Conservation (phyloP, 1,284 basidiomycete genomes). For the Hypsizygus ulmarius region DNA sequence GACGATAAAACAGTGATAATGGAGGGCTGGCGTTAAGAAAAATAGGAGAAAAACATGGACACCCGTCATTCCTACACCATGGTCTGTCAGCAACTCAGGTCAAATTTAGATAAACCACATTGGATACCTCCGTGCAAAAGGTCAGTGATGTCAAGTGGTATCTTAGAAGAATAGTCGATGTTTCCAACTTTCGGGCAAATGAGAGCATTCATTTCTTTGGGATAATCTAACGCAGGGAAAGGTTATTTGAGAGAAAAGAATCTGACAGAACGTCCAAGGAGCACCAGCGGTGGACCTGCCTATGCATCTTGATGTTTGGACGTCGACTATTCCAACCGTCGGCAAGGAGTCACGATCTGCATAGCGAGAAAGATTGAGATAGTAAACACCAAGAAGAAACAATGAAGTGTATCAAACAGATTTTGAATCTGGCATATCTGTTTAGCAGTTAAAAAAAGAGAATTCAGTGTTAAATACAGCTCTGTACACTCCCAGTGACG, state of each 20-base stretch:
- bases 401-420: conserved; percentile 28
- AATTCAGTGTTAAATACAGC: conserved; percentile 20
- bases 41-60: too few relatives aligned
- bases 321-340: conserved; percentile 16
- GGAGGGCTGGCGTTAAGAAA: too few relatives aligned
- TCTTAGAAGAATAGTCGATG: conserved; percentile 18
- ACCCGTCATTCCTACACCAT: background rate
- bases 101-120: conserved; percentile 15
- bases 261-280: conserved; percentile 26
- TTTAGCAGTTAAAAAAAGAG: conserved; percentile 15
- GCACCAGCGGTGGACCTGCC: conserved; percentile 38
- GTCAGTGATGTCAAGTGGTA: conserved; percentile 11
- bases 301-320: conserved; percentile 27
- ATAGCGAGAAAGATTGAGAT: conserved; percentile 33
- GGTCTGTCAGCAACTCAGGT: conserved; percentile 19
- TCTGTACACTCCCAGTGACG: conserved; percentile 11
- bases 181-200: conserved; percentile 21
- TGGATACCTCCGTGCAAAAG: conserved; percentile 19
- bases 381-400: conserved; percentile 30
- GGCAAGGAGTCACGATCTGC: conserved; percentile 31
- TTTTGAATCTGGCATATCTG: conserved; percentile 24
- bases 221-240: conserved; percentile 35
- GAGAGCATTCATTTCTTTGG: conserved; percentile 25
- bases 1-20: too few relatives aligned
- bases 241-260: conserved; percentile 32